These are phyloP conservation scores for Periconia sp. DNA, from an alignment of 2,329 filamentous ascomycete genomes.

Conservation along the genomic window DNA sequence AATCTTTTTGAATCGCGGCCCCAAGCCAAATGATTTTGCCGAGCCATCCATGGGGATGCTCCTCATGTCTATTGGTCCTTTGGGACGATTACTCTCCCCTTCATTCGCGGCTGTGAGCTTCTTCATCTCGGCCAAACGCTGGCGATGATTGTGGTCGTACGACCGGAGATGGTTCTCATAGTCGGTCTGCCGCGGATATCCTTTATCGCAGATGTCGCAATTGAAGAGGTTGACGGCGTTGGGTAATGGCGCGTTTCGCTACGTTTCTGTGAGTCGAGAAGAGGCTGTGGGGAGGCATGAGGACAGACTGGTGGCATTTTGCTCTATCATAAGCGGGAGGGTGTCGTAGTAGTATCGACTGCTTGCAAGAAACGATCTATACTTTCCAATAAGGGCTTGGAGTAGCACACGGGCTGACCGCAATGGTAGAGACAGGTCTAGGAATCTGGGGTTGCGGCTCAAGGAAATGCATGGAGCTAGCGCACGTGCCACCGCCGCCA, in stretches of 20 bases:
- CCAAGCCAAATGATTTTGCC: constrained; percentile 21
- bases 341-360: no score
- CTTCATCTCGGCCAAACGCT: constrained; percentile 84
- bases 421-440: no score
- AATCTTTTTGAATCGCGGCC: constrained; percentile 35
- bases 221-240: constrained; percentile 47
- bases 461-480: constrained; percentile 2
- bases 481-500: constrained; percentile 18
- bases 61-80: constrained; percentile 26
- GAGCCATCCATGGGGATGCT: constrained; percentile 28
- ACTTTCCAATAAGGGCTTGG: no score
- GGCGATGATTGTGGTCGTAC: constrained; percentile 86
- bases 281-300: constrained; percentile 40
- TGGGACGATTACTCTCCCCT: constrained; percentile 22
- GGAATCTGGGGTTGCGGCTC: constrained; percentile 20
- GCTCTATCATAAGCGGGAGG: no score
- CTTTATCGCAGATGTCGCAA: constrained; percentile 82
- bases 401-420: no score
- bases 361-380: no score
- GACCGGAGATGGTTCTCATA: constrained; percentile 93
- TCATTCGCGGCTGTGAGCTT: constrained; percentile 52
- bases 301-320: constrained; percentile 27
- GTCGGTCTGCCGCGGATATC: constrained; percentile 93
- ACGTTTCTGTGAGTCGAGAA: constrained; percentile 18
- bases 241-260: constrained; percentile 52